Conservation (phyloP, 495 filamentous ascomycete genomes). For the Aspergillus ellipticus region DNA sequence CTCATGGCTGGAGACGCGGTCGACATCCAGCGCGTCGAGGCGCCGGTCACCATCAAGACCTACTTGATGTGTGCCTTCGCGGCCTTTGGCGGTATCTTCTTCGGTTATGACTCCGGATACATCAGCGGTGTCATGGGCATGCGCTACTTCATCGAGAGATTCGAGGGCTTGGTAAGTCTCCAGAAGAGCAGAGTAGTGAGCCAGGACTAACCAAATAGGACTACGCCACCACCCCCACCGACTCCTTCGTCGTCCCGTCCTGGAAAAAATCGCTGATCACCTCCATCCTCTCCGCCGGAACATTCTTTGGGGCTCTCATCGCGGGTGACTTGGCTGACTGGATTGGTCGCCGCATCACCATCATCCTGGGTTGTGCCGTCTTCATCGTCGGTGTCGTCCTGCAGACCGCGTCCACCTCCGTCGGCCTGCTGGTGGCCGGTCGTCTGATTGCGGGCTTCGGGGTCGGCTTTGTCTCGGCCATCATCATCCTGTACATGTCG, state of each 20-base stretch:
- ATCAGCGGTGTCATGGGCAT: slow-evolving; percentile 53
- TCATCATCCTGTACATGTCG: slow-evolving; percentile 73
- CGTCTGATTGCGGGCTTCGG: slow-evolving; percentile 70
- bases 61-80: slow-evolving; percentile 60
- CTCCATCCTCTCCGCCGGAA: slow-evolving; percentile 70
- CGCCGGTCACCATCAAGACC: slow-evolving; percentile 60
- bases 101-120: slow-evolving; percentile 53
- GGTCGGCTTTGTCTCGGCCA: slow-evolving; percentile 70
- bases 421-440: slow-evolving; percentile 60
- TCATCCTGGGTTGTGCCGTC: slow-evolving; percentile 61
- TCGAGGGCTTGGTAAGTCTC: slow-evolving; percentile 31
- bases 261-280: slow-evolving; percentile 60
- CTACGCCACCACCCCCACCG: slow-evolving; percentile 19
- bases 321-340: slow-evolving; percentile 67
- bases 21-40: slow-evolving; percentile 45
- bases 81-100: slow-evolving; percentile 58
- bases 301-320: slow-evolving; percentile 71
- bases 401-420: slow-evolving; percentile 49
- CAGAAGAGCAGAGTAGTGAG: no score
- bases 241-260: slow-evolving; percentile 42
- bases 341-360: slow-evolving; percentile 63
- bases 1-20: slow-evolving; percentile 19
- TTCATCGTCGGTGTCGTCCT: slow-evolving; percentile 63
- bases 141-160: slow-evolving; percentile 47
- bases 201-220: slow-evolving; percentile 15